These are phyloP conservation scores for Sonneratia caseolaris DNA, from an alignment of 345 rosid species.

Conservation along the genomic window DNA sequence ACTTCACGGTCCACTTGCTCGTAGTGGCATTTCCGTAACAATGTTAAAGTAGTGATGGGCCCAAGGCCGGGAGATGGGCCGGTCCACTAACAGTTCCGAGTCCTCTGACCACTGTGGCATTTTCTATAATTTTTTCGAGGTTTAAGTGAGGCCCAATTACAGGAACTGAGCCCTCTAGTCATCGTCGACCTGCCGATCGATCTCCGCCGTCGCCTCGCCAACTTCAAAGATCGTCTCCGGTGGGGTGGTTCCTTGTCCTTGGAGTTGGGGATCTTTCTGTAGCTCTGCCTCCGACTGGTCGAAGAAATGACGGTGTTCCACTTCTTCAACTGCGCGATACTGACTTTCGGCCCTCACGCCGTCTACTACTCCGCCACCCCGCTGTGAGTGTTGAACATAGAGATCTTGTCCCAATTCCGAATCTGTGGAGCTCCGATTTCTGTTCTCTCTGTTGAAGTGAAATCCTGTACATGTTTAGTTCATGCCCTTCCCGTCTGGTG, in stretches of 20 bases:
- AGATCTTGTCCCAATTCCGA: conserved; percentile 1
- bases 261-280: background rate
- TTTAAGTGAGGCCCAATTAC: background rate
- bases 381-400: conserved; percentile 28
- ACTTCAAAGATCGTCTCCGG: background rate
- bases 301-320: conserved; percentile 75
- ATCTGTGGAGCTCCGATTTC: background rate
- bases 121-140: background rate
- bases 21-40: too few species aligned
- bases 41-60: too few species aligned
- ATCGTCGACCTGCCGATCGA: background rate
- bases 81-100: background rate
- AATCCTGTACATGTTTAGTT: background rate
- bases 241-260: background rate
- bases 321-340: conserved; percentile 98
- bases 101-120: background rate
- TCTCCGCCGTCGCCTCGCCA: background rate
- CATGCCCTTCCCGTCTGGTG: background rate
- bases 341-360: conserved; percentile 97
- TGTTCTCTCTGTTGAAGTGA: background rate
- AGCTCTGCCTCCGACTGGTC: background rate
- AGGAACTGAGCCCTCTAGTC: background rate
- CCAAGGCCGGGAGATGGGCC: background rate
- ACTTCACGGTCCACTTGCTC: too few species aligned
- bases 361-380: conserved; percentile 99